Percentiles rank a stretch among this genome's conserved stretches.
These are phyloP conservation scores for Dryas integrifolia DNA, from an alignment of 331 rosid genomes.

Conservation along the genomic window DNA sequence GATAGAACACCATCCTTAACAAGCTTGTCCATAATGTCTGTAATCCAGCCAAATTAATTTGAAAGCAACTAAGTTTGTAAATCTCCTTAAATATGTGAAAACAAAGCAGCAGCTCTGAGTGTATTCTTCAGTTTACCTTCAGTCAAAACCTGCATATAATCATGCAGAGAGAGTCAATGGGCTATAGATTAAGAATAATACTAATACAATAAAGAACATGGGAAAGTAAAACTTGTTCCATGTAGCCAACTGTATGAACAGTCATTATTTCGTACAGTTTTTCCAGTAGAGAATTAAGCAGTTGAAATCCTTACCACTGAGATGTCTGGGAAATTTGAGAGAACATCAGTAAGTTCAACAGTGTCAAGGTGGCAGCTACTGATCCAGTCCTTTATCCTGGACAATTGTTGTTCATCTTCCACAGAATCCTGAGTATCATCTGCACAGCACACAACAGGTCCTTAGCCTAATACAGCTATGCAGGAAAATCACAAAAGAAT, in stretches of 20 bases:
- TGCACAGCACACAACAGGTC: slow-evolving; percentile 26
- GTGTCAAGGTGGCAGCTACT: slow-evolving; percentile 51
- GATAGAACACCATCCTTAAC: slow-evolving; percentile 56
- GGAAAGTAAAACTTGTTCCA: slow-evolving; percentile 10
- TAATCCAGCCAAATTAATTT: slow-evolving; percentile 32
- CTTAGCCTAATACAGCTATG: background rate
- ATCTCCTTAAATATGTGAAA: background rate
- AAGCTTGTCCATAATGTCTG: slow-evolving; percentile 77
- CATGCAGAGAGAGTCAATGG: slow-evolving; percentile 27
- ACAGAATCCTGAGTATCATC: slow-evolving; percentile 78
- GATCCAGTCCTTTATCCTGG: slow-evolving; percentile 82
- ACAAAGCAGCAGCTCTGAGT: slow-evolving; percentile 9
- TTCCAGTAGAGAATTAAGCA: background rate
- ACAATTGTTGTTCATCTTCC: slow-evolving; percentile 71
- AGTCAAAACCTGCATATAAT: slow-evolving; percentile 63
- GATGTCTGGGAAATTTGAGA: slow-evolving; percentile 85
- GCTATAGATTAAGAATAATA: background rate
- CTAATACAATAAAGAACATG: background rate
- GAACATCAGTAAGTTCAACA: slow-evolving; percentile 65
- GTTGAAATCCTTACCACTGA: slow-evolving; percentile 55
- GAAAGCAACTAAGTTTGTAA: slow-evolving; percentile 6
- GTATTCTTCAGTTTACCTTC: slow-evolving; percentile 58
- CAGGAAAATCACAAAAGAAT: background rate
- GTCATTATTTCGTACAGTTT: background rate
- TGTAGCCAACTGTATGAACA: slow-evolving; percentile 1